These are phyloP conservation scores for Diaporthe sp. DNA, from an alignment of 2,329 filamentous ascomycete genomes.

Conservation along the genomic window DNA sequence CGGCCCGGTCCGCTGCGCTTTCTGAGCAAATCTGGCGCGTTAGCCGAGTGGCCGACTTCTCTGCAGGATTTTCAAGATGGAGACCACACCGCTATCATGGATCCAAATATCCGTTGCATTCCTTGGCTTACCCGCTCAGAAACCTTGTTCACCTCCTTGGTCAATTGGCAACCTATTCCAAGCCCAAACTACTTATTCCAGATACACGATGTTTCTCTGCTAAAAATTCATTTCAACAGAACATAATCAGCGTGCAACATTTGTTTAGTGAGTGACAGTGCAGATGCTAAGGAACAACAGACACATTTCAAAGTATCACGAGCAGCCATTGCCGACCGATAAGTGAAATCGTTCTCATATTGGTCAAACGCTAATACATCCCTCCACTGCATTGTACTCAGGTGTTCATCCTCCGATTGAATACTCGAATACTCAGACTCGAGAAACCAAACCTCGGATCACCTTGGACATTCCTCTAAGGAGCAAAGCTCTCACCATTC, in stretches of 20 bases:
- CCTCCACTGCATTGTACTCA: not conserved
- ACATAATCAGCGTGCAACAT: not conserved
- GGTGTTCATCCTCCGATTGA: not conserved
- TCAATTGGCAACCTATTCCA: not conserved
- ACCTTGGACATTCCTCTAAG: not conserved
- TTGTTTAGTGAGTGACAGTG: not conserved
- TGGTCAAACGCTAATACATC: not conserved
- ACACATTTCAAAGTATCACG: not conserved
- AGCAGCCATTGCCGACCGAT: not conserved
- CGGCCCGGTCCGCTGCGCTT: not conserved
- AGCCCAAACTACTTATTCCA: not conserved
- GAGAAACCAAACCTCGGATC: not conserved
- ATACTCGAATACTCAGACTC: too few relatives aligned
- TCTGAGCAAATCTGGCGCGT: not conserved
- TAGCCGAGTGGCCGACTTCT: not conserved
- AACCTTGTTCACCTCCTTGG: not conserved
- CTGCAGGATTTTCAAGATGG: not conserved
- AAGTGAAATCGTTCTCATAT: too few relatives aligned
- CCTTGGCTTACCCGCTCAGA: not conserved
- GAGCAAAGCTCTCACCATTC: not conserved
- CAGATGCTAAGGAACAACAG: too few relatives aligned
- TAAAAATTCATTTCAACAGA: not conserved
- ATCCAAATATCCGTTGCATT: not conserved
- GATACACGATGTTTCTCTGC: not conserved
- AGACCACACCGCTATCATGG: not conserved